These are phyloP conservation scores for Mycena haematopus DNA, from an alignment of 768 basidiomycete genomes.

Conservation along the genomic window DNA sequence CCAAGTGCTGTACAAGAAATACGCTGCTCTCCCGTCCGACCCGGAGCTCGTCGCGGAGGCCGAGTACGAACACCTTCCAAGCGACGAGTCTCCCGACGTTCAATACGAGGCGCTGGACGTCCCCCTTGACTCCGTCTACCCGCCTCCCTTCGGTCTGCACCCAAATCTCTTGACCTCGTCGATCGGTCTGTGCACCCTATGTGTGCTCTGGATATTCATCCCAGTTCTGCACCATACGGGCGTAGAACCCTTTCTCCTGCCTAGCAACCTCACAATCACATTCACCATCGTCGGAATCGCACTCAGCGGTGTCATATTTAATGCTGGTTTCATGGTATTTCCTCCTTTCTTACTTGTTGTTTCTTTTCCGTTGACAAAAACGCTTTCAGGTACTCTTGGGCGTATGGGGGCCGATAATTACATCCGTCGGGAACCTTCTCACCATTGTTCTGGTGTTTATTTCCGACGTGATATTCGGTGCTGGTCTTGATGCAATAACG, in stretches of 20 bases:
- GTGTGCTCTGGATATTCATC: constrained; percentile 79
- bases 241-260: constrained; percentile 71
- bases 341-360: constrained; percentile 3
- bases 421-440: constrained; percentile 91
- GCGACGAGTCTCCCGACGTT: constrained; percentile 38
- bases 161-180: constrained; percentile 81
- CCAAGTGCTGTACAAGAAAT: constrained; percentile 86
- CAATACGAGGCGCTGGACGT: constrained; percentile 24
- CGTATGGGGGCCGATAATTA: constrained; percentile 86
- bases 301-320: constrained; percentile 76
- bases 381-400: constrained; percentile 72
- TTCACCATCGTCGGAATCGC: constrained; percentile 72
- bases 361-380: constrained; percentile 9
- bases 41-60: constrained; percentile 53
- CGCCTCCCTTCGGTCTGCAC: constrained; percentile 84
- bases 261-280: constrained; percentile 52
- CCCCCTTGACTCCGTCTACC: constrained; percentile 42
- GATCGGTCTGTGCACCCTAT: constrained; percentile 81
- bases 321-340: constrained; percentile 83
- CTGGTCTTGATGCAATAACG: constrained; percentile 65
- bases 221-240: constrained; percentile 73
- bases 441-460: constrained; percentile 90
- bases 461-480: constrained; percentile 78
- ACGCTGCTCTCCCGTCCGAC: constrained; percentile 73
- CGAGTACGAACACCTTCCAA: constrained; percentile 53